Evolutionary conservation across 2,329 filamentous ascomycete species (phyloP).

Genomic region (Orbilia ellipsospora): DNA sequence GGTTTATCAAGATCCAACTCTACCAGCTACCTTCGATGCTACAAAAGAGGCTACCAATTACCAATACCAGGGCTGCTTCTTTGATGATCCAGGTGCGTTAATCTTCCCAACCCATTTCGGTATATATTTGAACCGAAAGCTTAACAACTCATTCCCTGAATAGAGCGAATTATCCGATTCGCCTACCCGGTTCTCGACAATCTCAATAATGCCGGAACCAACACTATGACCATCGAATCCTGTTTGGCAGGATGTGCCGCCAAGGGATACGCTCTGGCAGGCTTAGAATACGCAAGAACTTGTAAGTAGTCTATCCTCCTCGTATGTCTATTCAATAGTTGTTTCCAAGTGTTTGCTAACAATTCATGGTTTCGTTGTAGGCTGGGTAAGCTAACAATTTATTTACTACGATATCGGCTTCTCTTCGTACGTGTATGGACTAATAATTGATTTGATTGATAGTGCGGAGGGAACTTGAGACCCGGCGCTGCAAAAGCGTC

Average conservation of each 20-base stretch:
- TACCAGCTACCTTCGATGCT: not conserved
- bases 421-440: not conserved
- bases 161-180: not conserved
- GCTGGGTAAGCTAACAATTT: not conserved
- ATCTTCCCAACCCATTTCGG: not conserved
- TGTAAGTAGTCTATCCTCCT: not conserved
- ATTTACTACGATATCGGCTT: not conserved
- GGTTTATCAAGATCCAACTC: slow-evolving; percentile 1
- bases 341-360: no score
- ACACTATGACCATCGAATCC: not conserved
- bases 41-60: not conserved
- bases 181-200: not conserved
- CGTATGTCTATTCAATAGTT: not conserved
- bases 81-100: not conserved
- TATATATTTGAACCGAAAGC: not conserved
- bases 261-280: not conserved
- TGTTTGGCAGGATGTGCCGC: not conserved
- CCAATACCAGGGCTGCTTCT: not conserved
- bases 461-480: slow-evolving; percentile 1
- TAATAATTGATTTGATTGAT: not conserved
- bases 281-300: not conserved
- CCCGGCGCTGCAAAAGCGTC: not conserved
- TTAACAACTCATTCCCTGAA: not conserved
- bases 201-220: not conserved
- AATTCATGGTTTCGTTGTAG: not conserved